Evolutionary conservation across 2,329 filamentous ascomycete genomes (phyloP), one percentile per base, ranked within the genome.

Genomic region (Rhynchosporium graminicola): DNA sequence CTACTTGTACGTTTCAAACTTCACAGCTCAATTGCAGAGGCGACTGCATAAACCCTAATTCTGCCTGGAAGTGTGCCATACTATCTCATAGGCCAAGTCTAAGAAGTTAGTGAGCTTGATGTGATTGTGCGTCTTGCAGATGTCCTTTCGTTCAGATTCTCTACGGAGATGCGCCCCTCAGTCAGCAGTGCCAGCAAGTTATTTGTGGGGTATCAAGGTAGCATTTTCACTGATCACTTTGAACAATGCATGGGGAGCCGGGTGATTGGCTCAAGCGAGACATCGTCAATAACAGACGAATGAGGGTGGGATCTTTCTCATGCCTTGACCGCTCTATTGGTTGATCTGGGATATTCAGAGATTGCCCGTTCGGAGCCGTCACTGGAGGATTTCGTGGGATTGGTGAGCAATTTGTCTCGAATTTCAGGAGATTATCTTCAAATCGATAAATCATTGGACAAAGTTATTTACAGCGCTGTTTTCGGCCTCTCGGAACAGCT

Each of bases 21-120:
- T 56, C 12, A 45, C 3, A 43, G 52, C 52, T 56, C 52, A 7
- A 28, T 56, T 43, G 36, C 52, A 43, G 52, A 52, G 20, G 3
- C 20, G 43, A n/a, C 20, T 56, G 52, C 52, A 56, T 56, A 26
- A 56, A 56, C 38, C 43, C 33, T 56, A 42, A 56, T 43, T 43
- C 26, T 26, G 28, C 43, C 52, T 20, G 52, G 36, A 43, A 43
- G 13, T 29, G 36, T 38, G 29, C 42, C 26, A n/a, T 56, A 28
- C 9, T 43, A 43, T 56, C 26, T 43, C 38, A 56, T 43, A 33
- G 52, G 40, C 52, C n/a, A n/a, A 31, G 20, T 43, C 38, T 29
- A 26, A n/a, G 7, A 56, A 20, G 26, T 56, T 42, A 10, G 52
- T 56, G 36, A 43, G n/a, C 52, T 55, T 31, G 15, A 38, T 52